A percentile compares a stretch with the other conserved stretches of the same genome.
These are phyloP conservation scores for Fusarium tanahbumbuense DNA, from an alignment of 2,329 filamentous ascomycete species.

Conservation along the genomic window DNA sequence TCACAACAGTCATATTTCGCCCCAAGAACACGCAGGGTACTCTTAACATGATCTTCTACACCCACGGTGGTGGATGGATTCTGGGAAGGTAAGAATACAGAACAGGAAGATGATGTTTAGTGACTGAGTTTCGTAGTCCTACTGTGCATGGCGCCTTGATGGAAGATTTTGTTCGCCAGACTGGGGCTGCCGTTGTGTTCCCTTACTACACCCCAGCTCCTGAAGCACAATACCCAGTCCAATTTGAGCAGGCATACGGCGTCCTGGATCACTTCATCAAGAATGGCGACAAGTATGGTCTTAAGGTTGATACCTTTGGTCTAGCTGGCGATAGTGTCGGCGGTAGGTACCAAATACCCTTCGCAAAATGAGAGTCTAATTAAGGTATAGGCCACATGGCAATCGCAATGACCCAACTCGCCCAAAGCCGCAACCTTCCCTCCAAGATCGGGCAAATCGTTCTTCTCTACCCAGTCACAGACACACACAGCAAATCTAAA, in stretches of 20 bases:
- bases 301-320: constrained; percentile 5
- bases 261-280: constrained; percentile 17
- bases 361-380: not conserved
- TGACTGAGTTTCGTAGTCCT: not conserved
- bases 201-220: constrained; percentile 31
- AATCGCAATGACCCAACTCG: constrained; percentile 23
- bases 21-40: not conserved
- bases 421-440: not conserved
- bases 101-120: accelerated
- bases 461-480: constrained; percentile 29
- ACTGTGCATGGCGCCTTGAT: constrained; percentile 22
- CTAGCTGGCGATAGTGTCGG: constrained; percentile 32
- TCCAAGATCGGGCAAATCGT: constrained; percentile 16
- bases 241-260: constrained; percentile 23
- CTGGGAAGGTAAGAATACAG: constrained; percentile 8
- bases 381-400: constrained; percentile 19
- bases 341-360: not conserved
- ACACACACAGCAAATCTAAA: constrained; percentile 18
- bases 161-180: constrained; percentile 27
- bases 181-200: constrained; percentile 23
- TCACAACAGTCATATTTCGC: constrained; percentile 8
- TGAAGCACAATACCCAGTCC: constrained; percentile 27
- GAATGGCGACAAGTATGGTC: constrained; percentile 7
- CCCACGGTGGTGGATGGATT: constrained; percentile 31
- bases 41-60: constrained; percentile 33